phyloP scores from a whole-genome alignment of 805 yeast species.

The Komagataella pseudopastoris region DNA sequence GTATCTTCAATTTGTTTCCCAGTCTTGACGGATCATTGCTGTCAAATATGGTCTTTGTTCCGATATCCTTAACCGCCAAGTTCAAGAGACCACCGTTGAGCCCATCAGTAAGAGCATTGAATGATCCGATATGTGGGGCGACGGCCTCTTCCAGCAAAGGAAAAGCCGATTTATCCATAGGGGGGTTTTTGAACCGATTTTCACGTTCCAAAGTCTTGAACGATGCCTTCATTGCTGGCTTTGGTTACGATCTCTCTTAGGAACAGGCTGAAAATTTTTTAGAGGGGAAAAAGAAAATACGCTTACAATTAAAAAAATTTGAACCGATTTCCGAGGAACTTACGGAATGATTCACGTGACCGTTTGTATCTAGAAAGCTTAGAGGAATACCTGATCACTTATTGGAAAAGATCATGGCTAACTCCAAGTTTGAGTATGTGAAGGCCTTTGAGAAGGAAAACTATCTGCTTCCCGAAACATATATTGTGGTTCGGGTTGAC shows the following conservation, averaged over 20 bases:
- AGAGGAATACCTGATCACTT: background rate
- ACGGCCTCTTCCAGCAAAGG: constrained; percentile 84
- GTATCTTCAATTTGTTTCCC: constrained; percentile 75
- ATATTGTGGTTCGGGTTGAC: constrained; percentile 76
- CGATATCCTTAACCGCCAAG: constrained; percentile 80
- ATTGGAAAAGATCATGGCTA: constrained; percentile 41
- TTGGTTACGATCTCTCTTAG: background rate
- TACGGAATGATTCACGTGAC: background rate
- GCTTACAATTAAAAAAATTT: background rate
- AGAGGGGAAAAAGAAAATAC: constrained; percentile 1
- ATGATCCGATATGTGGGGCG: constrained; percentile 90
- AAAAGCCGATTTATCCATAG: constrained; percentile 70
- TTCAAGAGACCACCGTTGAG: constrained; percentile 76
- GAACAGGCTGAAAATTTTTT: background rate
- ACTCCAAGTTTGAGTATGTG: constrained; percentile 81
- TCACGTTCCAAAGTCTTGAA: constrained; percentile 85
- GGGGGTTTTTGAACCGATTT: constrained; percentile 74
- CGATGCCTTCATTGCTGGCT: constrained; percentile 31
- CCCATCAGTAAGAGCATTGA: constrained; percentile 89
- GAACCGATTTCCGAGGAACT: background rate
- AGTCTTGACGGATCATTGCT: constrained; percentile 50
- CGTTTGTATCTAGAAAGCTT: background rate
- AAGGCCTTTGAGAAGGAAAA: constrained; percentile 66
- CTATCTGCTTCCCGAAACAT: constrained; percentile 62
- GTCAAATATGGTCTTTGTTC: constrained; percentile 75